A percentile compares a stretch with the other conserved stretches of the same genome.
phyloP scores from a whole-genome alignment of 495 filamentous ascomycete genomes.

The Clohesyomyces aquaticus region DNA sequence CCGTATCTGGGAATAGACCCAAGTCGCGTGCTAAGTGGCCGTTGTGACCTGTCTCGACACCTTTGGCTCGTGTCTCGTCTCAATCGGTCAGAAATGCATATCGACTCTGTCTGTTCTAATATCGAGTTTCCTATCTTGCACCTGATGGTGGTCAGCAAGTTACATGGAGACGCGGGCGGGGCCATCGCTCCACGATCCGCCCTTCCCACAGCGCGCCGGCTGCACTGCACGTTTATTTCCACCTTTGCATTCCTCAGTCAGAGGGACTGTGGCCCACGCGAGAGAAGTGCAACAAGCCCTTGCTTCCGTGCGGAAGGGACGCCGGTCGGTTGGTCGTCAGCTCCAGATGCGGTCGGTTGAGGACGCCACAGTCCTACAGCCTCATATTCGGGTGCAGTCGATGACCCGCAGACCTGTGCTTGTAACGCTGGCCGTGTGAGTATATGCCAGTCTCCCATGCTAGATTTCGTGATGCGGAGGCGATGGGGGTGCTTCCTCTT shows the following conservation, averaged over 20 bases:
- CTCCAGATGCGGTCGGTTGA: conserved; percentile 28
- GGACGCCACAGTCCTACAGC: conserved; percentile 27
- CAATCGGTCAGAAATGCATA: conserved; percentile 23
- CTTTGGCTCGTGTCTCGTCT: conserved; percentile 28
- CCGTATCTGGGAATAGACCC: conserved; percentile 35
- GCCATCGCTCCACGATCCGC: conserved; percentile 33
- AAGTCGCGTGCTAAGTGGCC: conserved; percentile 3
- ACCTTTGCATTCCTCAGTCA: conserved; percentile 37
- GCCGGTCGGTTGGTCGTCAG: conserved; percentile 16
- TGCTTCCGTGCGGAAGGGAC: conserved; percentile 30
- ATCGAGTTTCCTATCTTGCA: conserved; percentile 37
- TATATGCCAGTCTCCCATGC: conserved; percentile 16
- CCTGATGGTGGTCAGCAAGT: conserved; percentile 38
- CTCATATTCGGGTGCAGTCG: conserved; percentile 7
- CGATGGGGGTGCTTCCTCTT: conserved; percentile 10
- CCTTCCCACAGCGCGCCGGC: conserved; percentile 36
- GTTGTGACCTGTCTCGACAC: neutral
- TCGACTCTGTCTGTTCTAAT: conserved; percentile 21
- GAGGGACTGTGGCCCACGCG: conserved; percentile 36
- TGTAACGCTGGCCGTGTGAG: conserved; percentile 5
- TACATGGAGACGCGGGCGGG: conserved; percentile 31
- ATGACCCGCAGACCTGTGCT: conserved; percentile 1
- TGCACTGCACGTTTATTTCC: conserved; percentile 44
- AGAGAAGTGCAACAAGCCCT: conserved; percentile 36
- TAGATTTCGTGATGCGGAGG: conserved; percentile 20